Evolutionary conservation across 2,329 filamentous ascomycete species (phyloP).

Genomic region (Cytospora chrysosperma): DNA sequence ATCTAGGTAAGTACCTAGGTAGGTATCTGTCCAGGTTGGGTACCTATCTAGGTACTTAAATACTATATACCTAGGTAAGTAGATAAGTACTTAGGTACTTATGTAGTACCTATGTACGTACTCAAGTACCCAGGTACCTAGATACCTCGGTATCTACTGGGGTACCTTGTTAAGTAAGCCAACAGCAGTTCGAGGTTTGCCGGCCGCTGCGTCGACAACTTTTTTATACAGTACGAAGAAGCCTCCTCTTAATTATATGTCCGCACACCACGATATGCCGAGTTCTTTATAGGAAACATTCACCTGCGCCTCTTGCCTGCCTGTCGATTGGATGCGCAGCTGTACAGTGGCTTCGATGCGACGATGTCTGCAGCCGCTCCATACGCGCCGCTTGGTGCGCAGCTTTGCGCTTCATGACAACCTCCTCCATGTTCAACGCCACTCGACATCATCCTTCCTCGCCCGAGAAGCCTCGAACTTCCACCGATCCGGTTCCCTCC

Average conservation of each 20-base stretch:
- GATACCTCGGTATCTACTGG: too few species aligned
- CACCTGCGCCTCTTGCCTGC: conserved; percentile 9
- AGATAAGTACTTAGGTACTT: not conserved
- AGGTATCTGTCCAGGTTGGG: too few species aligned
- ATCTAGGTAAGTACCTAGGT: not conserved
- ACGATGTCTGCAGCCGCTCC: conserved; percentile 35
- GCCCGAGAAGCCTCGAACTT: not conserved
- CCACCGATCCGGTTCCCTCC: not conserved
- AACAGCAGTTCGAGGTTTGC: not conserved
- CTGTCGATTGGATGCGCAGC: conserved; percentile 31
- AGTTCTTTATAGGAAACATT: not conserved
- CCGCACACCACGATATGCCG: not conserved
- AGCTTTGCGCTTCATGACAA: conserved; percentile 20
- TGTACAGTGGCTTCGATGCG: conserved; percentile 34
- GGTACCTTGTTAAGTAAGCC: not conserved
- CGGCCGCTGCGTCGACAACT: not conserved
- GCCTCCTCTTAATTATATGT: not conserved
- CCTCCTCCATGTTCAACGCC: not conserved
- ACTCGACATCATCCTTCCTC: not conserved
- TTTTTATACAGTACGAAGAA: not conserved
- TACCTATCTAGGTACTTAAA: too few species aligned
- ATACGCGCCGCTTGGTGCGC: conserved; percentile 24
- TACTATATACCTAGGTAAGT: not conserved
- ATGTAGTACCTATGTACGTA: too few species aligned
- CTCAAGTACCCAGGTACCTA: too few species aligned